Evolutionary conservation across 2,329 filamentous ascomycete genomes (phyloP), one percentile per base, ranked within the genome.

Genomic region (Colletotrichum cereale): DNA sequence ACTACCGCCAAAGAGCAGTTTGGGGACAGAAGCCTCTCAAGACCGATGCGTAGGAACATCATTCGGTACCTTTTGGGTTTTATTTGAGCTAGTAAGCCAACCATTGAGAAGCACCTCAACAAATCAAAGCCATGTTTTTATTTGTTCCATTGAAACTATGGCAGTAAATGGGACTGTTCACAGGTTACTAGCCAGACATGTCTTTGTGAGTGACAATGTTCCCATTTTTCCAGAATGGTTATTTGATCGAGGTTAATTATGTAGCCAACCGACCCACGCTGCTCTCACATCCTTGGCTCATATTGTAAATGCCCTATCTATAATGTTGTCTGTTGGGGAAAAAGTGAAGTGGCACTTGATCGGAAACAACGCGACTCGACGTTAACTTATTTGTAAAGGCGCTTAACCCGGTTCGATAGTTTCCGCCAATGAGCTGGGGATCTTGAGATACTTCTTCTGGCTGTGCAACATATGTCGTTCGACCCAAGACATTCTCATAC

Each of bases 1-100:
- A 75, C 62, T 80, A 80, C 61, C 74, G 75, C 0, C 74, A 80
- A 55, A 73, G 77, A 0, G 77, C 76, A 7, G 78, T 80, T 0
- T 80, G 76, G 75, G 78, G 74, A 21, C 74, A 73, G 11, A 79
- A 78, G 72, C 78, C 75, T 7, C 36, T 60, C 18, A 29, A 11
- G n/a, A 8, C 56, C 2, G 47, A 55, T 31, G 26, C 26, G 11
- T 67, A 67, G 16, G 24, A 42, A 26, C 31, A 24, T 16, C 29
- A 11, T n/a, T 60, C 16, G 48, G 10, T 18, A n/a, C 3, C 18
- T 36, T 12, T 16, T 31, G 11, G 14, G 12, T 14, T 7, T n/a
- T 2, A 12, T n/a, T 16, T 3, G 24, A n/a, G 26, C 5, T 14
- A 47, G 29, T 12, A 6, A n/a, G 26, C 18, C 18, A 47, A 1